Conservation (phyloP, 1,284 basidiomycete species). For the Paramarasmius palmivorus region DNA sequence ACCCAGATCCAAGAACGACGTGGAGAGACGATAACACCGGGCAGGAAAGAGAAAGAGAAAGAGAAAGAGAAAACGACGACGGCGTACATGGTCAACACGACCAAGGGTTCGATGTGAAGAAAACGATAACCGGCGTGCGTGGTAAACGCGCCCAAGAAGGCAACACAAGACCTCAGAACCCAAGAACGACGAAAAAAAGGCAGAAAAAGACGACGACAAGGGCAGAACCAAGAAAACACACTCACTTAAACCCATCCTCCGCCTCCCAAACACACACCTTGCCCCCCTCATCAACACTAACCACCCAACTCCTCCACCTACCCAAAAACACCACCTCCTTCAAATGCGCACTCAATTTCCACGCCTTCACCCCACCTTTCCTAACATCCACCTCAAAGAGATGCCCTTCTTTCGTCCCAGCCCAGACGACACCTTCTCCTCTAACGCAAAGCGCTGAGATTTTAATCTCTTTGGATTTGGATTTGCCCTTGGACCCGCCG, state of each 20-base stretch:
- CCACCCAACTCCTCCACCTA: conserved; percentile 65
- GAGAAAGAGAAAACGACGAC: not conserved
- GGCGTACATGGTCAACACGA: conserved; percentile 30
- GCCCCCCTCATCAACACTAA: conserved; percentile 82
- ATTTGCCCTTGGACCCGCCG: too few species aligned
- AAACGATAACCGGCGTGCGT: too few species aligned
- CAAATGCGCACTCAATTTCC: conserved; percentile 63
- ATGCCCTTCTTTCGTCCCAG: conserved; percentile 88
- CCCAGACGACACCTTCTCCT: conserved; percentile 68
- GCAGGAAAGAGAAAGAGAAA: too few species aligned
- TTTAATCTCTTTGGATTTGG: conserved; percentile 74
- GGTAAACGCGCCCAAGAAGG: too few species aligned
- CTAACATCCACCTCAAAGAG: conserved; percentile 79
- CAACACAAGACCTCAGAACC: too few species aligned
- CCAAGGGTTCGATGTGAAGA: too few species aligned
- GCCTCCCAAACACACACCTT: conserved; percentile 68
- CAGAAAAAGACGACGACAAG: too few species aligned
- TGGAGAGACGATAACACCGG: too few species aligned
- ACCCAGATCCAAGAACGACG: too few species aligned
- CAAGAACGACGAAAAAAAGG: too few species aligned
- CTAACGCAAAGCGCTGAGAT: conserved; percentile 75
- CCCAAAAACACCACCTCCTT: conserved; percentile 74
- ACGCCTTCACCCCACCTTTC: conserved; percentile 54
- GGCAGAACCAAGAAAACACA: too few species aligned
- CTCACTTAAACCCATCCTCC: conserved; percentile 30